Conservation (phyloP, 768 basidiomycete genomes). For the Leccinum pellstonianum region DNA sequence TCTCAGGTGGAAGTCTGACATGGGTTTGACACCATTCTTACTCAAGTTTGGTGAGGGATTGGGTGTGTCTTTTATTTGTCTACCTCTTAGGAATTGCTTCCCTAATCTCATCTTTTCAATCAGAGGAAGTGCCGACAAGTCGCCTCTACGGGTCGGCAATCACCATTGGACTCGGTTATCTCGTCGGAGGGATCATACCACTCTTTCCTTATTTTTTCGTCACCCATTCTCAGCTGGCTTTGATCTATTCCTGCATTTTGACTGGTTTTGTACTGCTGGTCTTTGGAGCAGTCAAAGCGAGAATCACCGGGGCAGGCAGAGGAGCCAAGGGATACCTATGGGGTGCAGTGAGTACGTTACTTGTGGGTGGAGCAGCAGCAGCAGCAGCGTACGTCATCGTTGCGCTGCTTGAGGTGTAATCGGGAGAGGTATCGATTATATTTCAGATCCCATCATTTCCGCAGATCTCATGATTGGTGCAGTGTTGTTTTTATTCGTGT, state of each 20-base stretch:
- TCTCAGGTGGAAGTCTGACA: conserved; percentile 68
- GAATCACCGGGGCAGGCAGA: conserved; percentile 77
- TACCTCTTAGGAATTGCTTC: not conserved
- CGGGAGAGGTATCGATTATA: not conserved
- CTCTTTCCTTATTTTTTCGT: conserved; percentile 93
- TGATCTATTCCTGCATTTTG: conserved; percentile 73
- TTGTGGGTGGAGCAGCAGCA: conserved; percentile 90
- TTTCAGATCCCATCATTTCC: not conserved
- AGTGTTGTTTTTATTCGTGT: not conserved
- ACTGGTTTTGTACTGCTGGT: conserved; percentile 85
- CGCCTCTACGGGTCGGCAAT: conserved; percentile 89
- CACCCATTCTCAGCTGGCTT: conserved; percentile 58
- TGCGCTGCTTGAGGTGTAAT: conserved; percentile 41
- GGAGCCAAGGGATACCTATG: conserved; percentile 71
- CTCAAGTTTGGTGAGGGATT: conserved; percentile 95
- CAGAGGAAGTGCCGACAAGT: conserved; percentile 85
- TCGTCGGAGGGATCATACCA: conserved; percentile 90
- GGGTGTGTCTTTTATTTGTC: conserved; percentile 46
- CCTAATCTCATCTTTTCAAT: not conserved
- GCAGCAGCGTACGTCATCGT: conserved; percentile 67
- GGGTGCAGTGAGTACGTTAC: conserved; percentile 83
- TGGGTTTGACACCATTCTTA: conserved; percentile 90
- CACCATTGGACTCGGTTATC: conserved; percentile 94
- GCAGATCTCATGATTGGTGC: not conserved
- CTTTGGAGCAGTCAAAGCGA: conserved; percentile 90